These are phyloP conservation scores for Aspergillus caelatus DNA, from an alignment of 2,329 filamentous ascomycete species.

Conservation along the genomic window DNA sequence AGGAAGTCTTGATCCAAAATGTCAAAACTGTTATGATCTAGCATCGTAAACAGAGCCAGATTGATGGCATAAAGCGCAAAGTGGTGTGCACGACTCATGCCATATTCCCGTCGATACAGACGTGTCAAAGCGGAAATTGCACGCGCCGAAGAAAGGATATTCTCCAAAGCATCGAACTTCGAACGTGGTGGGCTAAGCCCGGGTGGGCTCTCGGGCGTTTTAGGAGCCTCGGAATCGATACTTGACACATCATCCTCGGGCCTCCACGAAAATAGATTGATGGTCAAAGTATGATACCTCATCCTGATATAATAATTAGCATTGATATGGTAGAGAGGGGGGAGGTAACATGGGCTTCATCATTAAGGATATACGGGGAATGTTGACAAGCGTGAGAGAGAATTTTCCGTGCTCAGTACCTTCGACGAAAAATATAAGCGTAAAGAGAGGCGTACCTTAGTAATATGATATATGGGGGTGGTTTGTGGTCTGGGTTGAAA, in stretches of 20 bases:
- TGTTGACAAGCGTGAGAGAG: background rate
- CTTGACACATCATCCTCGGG: slow-evolving; percentile 21
- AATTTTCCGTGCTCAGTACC: background rate
- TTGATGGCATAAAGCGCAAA: slow-evolving; percentile 44
- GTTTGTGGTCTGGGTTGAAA: slow-evolving; percentile 29
- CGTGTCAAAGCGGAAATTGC: slow-evolving; percentile 33
- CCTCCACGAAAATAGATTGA: slow-evolving; percentile 39
- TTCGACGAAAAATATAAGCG: background rate
- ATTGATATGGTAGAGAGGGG: background rate
- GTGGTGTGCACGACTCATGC: slow-evolving; percentile 38
- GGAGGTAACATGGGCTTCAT: background rate
- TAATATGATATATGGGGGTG: slow-evolving; percentile 38
- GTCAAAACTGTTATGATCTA: slow-evolving; percentile 33
- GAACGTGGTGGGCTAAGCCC: slow-evolving; percentile 15
- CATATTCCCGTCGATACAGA: slow-evolving; percentile 36
- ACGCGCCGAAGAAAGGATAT: slow-evolving; percentile 34
- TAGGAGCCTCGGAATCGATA: slow-evolving; percentile 22
- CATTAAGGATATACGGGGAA: background rate
- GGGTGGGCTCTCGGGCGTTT: slow-evolving; percentile 34
- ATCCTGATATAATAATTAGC: slow-evolving; percentile 30
- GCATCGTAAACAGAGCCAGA: slow-evolving; percentile 39
- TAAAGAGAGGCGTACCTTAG: slow-evolving; percentile 23
- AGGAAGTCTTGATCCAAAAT: slow-evolving; percentile 40
- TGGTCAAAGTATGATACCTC: slow-evolving; percentile 37
- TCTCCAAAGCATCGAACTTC: slow-evolving; percentile 26